These are phyloP conservation scores for Coemansia umbellata DNA, from an alignment of 192 early-diverging fungal species.

Conservation along the genomic window DNA sequence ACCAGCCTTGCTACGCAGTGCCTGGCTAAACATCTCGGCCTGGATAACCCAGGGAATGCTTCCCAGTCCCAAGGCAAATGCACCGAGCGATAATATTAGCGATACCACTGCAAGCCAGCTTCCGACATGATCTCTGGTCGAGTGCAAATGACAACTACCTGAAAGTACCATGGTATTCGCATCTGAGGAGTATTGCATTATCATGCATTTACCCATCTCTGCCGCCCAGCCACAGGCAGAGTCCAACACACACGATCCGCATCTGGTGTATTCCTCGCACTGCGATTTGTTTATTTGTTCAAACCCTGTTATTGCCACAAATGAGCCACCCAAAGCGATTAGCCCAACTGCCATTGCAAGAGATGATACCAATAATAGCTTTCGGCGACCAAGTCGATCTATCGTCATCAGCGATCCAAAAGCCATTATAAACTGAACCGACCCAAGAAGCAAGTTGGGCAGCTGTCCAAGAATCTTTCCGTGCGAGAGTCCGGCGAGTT, in stretches of 20 bases:
- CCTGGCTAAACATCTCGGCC: slow-evolving; percentile 29
- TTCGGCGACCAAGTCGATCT: slow-evolving; percentile 15
- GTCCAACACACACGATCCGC: slow-evolving; percentile 29
- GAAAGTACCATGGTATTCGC: background rate
- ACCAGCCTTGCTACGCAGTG: slow-evolving; percentile 26
- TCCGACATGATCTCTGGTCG: background rate
- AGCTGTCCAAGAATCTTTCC: background rate
- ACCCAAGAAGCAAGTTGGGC: slow-evolving; percentile 11
- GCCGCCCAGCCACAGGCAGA: slow-evolving; percentile 23
- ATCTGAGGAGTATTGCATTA: too few species aligned
- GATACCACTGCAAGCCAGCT: slow-evolving; percentile 27
- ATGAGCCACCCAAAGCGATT: slow-evolving; percentile 22
- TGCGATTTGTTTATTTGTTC: slow-evolving; percentile 21
- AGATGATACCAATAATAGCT: slow-evolving; percentile 16
- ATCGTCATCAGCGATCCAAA: slow-evolving; percentile 10
- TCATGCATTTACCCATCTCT: slow-evolving; percentile 3
- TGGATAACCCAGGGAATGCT: slow-evolving; percentile 35
- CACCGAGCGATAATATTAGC: slow-evolving; percentile 17
- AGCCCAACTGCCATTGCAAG: slow-evolving; percentile 16
- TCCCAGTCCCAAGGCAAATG: slow-evolving; percentile 23
- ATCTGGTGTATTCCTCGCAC: slow-evolving; percentile 12
- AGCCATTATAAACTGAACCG: slow-evolving; percentile 7
- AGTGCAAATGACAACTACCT: slow-evolving; percentile 16
- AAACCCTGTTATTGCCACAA: slow-evolving; percentile 29
- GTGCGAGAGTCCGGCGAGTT: slow-evolving; percentile 5